Percentiles rank a stretch among this genome's conserved stretches.
phyloP scores from a whole-genome alignment of 2,329 filamentous ascomycete species.

The Clonostachys rosea region DNA sequence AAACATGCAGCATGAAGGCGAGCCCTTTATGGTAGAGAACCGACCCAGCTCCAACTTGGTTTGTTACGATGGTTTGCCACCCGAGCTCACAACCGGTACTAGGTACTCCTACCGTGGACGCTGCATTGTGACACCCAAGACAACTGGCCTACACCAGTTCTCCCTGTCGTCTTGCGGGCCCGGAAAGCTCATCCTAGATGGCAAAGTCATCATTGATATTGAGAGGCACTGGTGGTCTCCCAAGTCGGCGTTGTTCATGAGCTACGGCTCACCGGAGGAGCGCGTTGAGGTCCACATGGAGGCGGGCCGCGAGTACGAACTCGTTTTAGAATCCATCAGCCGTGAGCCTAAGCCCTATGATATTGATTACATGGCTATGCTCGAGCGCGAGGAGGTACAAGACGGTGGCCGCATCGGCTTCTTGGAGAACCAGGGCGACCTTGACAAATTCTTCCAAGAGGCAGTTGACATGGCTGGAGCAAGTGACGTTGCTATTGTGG shows the following conservation, averaged over 20 bases:
- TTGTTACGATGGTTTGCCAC: neutral
- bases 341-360: neutral
- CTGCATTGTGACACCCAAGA: neutral
- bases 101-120: neutral
- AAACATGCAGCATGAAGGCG: neutral
- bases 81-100: neutral
- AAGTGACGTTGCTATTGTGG: constrained; percentile 67
- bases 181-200: neutral
- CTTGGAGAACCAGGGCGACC: constrained; percentile 52
- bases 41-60: neutral
- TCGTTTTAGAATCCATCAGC: neutral
- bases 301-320: neutral
- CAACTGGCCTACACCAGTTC: neutral
- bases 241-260: neutral
- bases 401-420: constrained; percentile 57
- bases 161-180: neutral
- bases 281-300: neutral
- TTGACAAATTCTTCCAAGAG: constrained; percentile 61
- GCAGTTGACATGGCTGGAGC: constrained; percentile 60
- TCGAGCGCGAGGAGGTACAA: constrained; percentile 33
- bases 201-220: neutral
- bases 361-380: neutral
- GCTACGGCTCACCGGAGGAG: neutral
- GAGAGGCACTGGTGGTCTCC: neutral
- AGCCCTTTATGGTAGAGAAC: neutral